Conservation (phyloP, 805 yeast species). For the Jamesozyma rosinii region DNA sequence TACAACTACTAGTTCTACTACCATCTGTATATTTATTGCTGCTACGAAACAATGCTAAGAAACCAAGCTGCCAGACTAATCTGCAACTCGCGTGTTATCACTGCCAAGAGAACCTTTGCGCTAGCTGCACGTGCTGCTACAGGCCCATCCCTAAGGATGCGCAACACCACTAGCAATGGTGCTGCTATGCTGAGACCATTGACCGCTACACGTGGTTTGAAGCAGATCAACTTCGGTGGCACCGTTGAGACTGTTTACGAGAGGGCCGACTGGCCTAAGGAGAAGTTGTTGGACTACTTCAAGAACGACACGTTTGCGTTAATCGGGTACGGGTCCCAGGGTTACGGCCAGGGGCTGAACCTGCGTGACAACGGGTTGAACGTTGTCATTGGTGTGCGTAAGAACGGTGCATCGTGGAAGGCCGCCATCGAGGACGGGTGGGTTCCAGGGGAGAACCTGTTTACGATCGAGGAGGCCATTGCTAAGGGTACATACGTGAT, state of each 20-base stretch:
- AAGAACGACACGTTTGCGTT: constrained; percentile 95
- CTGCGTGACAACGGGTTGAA: constrained; percentile 97
- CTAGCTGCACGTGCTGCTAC: constrained; percentile 37
- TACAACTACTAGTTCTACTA: neutral
- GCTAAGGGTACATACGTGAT: constrained; percentile 84
- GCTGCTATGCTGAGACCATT: constrained; percentile 38
- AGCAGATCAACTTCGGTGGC: constrained; percentile 96
- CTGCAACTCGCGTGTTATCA: constrained; percentile 35
- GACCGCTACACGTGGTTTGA: constrained; percentile 76
- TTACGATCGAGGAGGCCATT: constrained; percentile 91
- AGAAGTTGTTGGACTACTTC: constrained; percentile 91
- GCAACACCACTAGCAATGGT: constrained; percentile 32
- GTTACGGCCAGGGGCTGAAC: constrained; percentile 99
- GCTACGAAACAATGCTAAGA: constrained; percentile 35
- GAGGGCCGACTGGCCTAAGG: constrained; percentile 99
- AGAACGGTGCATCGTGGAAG: constrained; percentile 98
- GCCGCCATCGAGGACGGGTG: constrained; percentile 99
- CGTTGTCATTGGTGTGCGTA: constrained; percentile 96
- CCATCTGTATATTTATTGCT: no score
- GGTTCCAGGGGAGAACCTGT: constrained; percentile 98
- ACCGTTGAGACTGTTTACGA: constrained; percentile 92
- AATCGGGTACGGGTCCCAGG: constrained; percentile 99
- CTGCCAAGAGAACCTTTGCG: constrained; percentile 61
- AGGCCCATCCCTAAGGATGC: constrained; percentile 28
- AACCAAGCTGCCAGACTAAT: constrained; percentile 37